phyloP scores from a whole-genome alignment of 768 basidiomycete genomes.

The Xerocomus spinulosus region DNA sequence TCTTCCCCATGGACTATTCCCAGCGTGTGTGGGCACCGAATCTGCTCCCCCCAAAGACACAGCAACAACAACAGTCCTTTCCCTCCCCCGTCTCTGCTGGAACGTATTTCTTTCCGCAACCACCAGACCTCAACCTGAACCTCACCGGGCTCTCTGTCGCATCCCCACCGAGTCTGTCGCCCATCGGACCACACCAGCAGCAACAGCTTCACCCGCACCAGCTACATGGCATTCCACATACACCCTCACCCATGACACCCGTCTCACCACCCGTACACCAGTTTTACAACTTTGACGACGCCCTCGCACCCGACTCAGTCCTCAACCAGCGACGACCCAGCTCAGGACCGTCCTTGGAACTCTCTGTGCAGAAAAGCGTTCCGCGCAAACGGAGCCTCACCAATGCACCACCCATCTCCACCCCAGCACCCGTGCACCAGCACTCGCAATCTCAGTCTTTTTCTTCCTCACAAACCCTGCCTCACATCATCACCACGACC shows the following conservation, averaged over 20 bases:
- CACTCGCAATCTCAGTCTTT: constrained; percentile 28
- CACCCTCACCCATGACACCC: constrained; percentile 53
- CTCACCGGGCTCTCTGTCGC: constrained; percentile 62
- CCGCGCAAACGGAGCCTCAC: constrained; percentile 68
- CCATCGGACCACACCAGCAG: constrained; percentile 47
- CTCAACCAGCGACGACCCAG: constrained; percentile 35
- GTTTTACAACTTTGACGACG: constrained; percentile 49
- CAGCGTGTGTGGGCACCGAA: constrained; percentile 24
- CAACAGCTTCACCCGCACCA: constrained; percentile 53
- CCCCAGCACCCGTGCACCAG: constrained; percentile 13
- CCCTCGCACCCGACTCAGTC: constrained; percentile 28
- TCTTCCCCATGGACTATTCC: constrained; percentile 22
- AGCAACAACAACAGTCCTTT: constrained; percentile 11
- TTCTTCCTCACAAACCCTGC: constrained; percentile 18
- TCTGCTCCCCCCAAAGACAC: constrained; percentile 10
- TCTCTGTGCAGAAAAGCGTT: constrained; percentile 44
- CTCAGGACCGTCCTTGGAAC: constrained; percentile 44
- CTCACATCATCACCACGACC: constrained; percentile 32
- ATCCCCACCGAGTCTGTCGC: constrained; percentile 62
- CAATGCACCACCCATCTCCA: constrained; percentile 35
- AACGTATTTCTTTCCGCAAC: constrained; percentile 22
- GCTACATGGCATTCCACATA: constrained; percentile 43
- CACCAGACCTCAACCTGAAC: constrained; percentile 53
- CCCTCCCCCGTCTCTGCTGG: constrained; percentile 26
- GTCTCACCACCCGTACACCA: constrained; percentile 48